These are phyloP conservation scores for Leptodontidium sp. DNA, from an alignment of 2,329 filamentous ascomycete genomes.

Conservation along the genomic window DNA sequence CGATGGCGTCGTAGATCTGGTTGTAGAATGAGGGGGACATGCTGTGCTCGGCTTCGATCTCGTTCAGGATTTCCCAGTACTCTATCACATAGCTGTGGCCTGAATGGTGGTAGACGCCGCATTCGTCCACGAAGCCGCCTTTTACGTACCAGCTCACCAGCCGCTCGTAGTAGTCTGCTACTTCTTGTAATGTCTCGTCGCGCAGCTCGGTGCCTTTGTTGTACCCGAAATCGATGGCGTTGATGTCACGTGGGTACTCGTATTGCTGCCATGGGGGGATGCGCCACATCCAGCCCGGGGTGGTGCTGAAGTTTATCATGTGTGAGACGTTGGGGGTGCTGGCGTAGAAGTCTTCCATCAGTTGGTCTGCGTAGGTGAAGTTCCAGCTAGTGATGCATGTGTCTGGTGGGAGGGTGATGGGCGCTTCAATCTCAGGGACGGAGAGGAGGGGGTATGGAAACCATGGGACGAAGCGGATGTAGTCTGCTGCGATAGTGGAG, in stretches of 20 bases:
- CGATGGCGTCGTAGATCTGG: constrained; percentile 12
- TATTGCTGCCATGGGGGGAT: constrained; percentile 5
- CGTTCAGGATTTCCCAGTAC: constrained; percentile 22
- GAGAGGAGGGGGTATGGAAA: constrained; percentile 22
- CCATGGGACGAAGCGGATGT: constrained; percentile 23
- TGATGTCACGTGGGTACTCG: constrained; percentile 19
- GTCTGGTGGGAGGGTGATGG: constrained; percentile 10
- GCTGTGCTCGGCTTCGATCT: constrained; percentile 20
- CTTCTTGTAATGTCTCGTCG: constrained; percentile 12
- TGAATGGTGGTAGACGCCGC: constrained; percentile 15
- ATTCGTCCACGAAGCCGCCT: constrained; percentile 21
- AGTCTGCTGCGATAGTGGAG: constrained; percentile 14
- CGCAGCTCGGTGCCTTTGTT: constrained; percentile 17
- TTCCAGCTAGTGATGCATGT: constrained; percentile 22
- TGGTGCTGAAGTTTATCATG: constrained; percentile 25
- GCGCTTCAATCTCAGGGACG: constrained; percentile 22
- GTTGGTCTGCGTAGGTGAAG: constrained; percentile 15
- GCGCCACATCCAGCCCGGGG: constrained; percentile 22
- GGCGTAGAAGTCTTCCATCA: constrained; percentile 22
- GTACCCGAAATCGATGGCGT: constrained; percentile 19
- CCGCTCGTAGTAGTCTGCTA: constrained; percentile 15
- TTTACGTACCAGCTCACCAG: constrained; percentile 19
- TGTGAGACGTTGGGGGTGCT: constrained; percentile 20
- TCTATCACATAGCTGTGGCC: constrained; percentile 21
- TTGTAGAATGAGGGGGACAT: constrained; percentile 20